Evolutionary conservation across 2,329 filamentous ascomycete genomes (phyloP).

Genomic region (Aspergillus aculeatinus): DNA sequence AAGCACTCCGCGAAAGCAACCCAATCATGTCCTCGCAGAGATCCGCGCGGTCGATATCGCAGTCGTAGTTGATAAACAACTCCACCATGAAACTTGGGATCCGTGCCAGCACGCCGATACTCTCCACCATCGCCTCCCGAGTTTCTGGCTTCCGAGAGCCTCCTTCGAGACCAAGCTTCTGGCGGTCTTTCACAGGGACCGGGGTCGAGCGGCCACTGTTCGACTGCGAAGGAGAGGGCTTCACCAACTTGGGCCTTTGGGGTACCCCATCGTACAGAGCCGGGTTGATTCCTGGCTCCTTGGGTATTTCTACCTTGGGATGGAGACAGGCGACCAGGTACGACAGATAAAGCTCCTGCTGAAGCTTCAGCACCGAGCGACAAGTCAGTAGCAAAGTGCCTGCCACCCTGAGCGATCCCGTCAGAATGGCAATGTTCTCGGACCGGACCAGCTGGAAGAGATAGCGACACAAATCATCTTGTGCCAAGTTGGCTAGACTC

Average conservation of each 20-base stretch:
- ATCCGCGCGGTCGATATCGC: slow-evolving; percentile 85
- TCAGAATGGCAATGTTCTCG: slow-evolving; percentile 92
- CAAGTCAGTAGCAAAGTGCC: slow-evolving; percentile 90
- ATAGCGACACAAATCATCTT: slow-evolving; percentile 89
- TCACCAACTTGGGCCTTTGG: slow-evolving; percentile 82
- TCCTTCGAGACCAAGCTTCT: slow-evolving; percentile 88
- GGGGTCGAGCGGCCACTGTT: slow-evolving; percentile 84
- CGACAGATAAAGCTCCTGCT: slow-evolving; percentile 93
- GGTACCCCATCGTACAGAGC: slow-evolving; percentile 90
- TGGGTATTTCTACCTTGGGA: slow-evolving; percentile 88
- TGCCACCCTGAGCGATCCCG: slow-evolving; percentile 88
- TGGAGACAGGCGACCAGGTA: slow-evolving; percentile 94
- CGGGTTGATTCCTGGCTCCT: slow-evolving; percentile 85
- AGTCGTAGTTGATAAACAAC: slow-evolving; percentile 97
- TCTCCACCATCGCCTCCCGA: slow-evolving; percentile 97
- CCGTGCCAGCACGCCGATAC: slow-evolving; percentile 82
- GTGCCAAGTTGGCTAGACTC: slow-evolving; percentile 79
- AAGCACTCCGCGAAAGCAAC: slow-evolving; percentile 85
- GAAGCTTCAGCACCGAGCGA: slow-evolving; percentile 83
- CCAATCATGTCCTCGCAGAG: slow-evolving; percentile 95
- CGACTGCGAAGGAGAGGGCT: slow-evolving; percentile 70
- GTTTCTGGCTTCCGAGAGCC: slow-evolving; percentile 91
- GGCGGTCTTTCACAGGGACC: slow-evolving; percentile 85
- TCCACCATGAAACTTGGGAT: slow-evolving; percentile 96
- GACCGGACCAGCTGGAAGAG: slow-evolving; percentile 94